Conservation (phyloP, 2,329 filamentous ascomycete species). For the Fusarium foetens region DNA sequence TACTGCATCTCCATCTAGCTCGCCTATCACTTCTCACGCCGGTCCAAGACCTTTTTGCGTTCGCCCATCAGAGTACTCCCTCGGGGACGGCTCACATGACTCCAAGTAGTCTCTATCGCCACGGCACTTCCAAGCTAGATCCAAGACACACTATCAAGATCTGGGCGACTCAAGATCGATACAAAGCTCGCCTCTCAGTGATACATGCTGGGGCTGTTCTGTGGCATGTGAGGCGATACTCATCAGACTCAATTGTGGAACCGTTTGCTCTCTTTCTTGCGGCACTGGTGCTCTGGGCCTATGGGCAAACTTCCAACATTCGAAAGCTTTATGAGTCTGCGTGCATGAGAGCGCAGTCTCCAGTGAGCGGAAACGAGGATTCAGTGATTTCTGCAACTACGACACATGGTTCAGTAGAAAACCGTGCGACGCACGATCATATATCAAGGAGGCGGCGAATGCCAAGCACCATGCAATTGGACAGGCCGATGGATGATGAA, state of each 20-base stretch:
- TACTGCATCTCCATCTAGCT: not conserved
- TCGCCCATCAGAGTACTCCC: not conserved
- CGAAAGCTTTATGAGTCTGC: not conserved
- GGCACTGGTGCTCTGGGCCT: not conserved
- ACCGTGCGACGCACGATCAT: fast-evolving
- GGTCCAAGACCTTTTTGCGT: fast-evolving
- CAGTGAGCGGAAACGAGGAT: not conserved
- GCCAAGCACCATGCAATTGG: not conserved
- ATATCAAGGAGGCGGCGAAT: not conserved
- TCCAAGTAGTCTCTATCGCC: not conserved
- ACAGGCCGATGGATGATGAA: not conserved
- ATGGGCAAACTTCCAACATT: fast-evolving
- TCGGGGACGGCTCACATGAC: not conserved
- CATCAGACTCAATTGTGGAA: not conserved
- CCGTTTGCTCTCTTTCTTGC: not conserved
- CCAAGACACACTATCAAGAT: not conserved
- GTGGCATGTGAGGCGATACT: not conserved
- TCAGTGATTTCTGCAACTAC: fast-evolving
- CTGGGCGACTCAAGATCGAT: not conserved
- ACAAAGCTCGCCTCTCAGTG: not conserved
- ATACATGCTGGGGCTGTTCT: not conserved
- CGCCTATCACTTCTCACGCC: not conserved
- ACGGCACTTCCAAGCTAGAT: fast-evolving
- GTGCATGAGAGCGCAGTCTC: fast-evolving
- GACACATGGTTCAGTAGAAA: not conserved